Conservation (phyloP, 2,329 filamentous ascomycete genomes). For the Endothia cerciana region DNA sequence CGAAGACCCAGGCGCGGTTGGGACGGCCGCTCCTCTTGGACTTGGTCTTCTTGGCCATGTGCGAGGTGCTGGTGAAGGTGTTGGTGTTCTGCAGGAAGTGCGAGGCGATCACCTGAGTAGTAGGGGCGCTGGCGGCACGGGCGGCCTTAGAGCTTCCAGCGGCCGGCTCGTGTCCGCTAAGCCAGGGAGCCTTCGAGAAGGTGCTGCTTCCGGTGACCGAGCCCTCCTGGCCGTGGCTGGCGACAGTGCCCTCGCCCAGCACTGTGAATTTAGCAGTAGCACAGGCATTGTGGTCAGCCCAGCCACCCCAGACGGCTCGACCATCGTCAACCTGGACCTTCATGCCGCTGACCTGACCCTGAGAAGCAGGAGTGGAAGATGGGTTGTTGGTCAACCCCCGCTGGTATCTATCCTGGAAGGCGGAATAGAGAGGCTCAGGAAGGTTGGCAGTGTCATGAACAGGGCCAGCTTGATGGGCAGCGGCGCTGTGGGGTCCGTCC, state of each 20-base stretch:
- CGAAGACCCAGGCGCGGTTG: conserved; percentile 8
- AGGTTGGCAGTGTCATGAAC: not conserved
- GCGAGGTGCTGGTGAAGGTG: not conserved
- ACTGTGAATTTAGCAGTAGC: not conserved
- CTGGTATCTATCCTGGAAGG: not conserved
- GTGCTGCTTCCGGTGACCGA: not conserved
- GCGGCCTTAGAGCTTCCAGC: not conserved
- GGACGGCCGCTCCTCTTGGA: not conserved
- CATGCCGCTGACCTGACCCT: not conserved
- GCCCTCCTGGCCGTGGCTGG: too few relatives aligned
- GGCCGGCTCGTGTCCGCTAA: not conserved
- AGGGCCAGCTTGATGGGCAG: not conserved
- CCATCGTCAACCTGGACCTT: not conserved
- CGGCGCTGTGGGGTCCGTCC: not conserved
- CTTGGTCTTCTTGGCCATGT: conserved; percentile 1
- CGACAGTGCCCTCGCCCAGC: not conserved
- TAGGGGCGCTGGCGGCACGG: not conserved
- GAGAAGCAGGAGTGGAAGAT: not conserved
- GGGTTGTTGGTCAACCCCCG: not conserved
- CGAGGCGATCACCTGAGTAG: not conserved
- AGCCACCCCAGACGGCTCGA: not conserved
- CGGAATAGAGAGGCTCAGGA: not conserved
- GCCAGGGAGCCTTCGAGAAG: not conserved
- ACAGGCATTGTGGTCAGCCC: not conserved
- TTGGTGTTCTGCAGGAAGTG: not conserved